phyloP scores from a whole-genome alignment of 352 stramenopile species.

The Halophytophthora batemanensis region DNA sequence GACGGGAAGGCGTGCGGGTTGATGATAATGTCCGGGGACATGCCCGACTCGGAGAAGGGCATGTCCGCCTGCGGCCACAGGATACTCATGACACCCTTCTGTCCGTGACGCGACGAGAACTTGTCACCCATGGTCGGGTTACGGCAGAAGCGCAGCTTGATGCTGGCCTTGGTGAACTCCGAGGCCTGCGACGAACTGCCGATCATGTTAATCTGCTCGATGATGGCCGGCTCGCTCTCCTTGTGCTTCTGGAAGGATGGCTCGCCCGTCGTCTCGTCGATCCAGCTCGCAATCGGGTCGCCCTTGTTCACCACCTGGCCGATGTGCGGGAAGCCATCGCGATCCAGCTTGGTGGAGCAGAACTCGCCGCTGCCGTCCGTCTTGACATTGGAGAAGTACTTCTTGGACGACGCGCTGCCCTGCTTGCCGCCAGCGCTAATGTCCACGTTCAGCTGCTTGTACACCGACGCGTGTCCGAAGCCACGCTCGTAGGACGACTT shows the following conservation, averaged over 20 bases:
- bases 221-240: conserved; percentile 95
- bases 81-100: conserved; percentile 99
- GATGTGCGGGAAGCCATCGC: conserved; percentile 96
- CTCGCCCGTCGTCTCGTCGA: conserved; percentile 94
- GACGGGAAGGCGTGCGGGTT: conserved; percentile 98
- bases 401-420: conserved; percentile 71
- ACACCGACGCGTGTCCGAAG: conserved; percentile 97
- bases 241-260: conserved; percentile 96
- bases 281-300: conserved; percentile 95
- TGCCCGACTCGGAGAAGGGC: conserved; percentile 98
- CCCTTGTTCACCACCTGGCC: conserved; percentile 94
- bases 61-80: conserved; percentile 99
- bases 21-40: conserved; percentile 99
- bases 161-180: conserved; percentile 86
- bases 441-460: conserved; percentile 98
- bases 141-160: conserved; percentile 98
- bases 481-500: conserved; percentile 98
- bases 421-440: conserved; percentile 64
- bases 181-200: conserved; percentile 61
- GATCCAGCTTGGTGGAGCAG: conserved; percentile 86
- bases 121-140: conserved; percentile 99
- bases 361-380: conserved; percentile 62
- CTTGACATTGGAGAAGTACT: conserved; percentile 93
- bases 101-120: conserved; percentile 98
- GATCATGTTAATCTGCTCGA: conserved; percentile 94